phyloP scores from a whole-genome alignment of 306 rosid genomes.

The Prunus kanzakura region DNA sequence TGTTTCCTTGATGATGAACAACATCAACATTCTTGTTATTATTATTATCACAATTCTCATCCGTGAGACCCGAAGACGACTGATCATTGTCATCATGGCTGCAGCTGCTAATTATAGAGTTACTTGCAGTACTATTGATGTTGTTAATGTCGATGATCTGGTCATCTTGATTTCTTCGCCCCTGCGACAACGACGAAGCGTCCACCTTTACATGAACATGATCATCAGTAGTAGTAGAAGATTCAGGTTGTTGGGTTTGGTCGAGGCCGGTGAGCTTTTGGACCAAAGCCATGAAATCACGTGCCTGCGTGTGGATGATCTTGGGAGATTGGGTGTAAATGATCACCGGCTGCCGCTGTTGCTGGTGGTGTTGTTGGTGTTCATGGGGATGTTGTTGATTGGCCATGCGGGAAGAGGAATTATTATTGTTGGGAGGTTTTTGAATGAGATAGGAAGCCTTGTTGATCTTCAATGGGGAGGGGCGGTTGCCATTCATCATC shows the following conservation, averaged over 20 bases:
- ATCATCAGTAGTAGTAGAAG: no score
- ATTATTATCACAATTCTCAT: slow-evolving; percentile 21
- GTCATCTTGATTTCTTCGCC: not conserved
- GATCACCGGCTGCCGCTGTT: slow-evolving; percentile 56
- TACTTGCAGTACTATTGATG: not conserved
- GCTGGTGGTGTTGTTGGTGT: slow-evolving; percentile 5
- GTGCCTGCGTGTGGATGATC: slow-evolving; percentile 63
- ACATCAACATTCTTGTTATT: not conserved
- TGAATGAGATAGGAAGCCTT: slow-evolving; percentile 40
- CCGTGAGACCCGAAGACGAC: slow-evolving; percentile 28
- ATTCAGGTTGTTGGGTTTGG: no score
- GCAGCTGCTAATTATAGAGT: no score
- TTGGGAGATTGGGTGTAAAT: slow-evolving; percentile 81
- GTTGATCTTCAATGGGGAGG: slow-evolving; percentile 62
- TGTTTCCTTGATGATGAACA: not conserved
- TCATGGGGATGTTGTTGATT: not conserved
- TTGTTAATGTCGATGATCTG: not conserved
- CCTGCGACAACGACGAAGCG: no score
- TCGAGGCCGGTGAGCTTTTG: slow-evolving; percentile 75
- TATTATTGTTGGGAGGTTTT: slow-evolving; percentile 21
- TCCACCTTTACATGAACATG: no score
- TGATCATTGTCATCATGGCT: slow-evolving; percentile 5
- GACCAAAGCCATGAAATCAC: slow-evolving; percentile 81
- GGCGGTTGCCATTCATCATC: slow-evolving; percentile 58
- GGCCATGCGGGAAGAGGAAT: slow-evolving; percentile 14